Percentiles rank a stretch among this genome's conserved stretches.
phyloP scores from a whole-genome alignment of 768 basidiomycete species.

The Tylopilus rubrobrunneus region DNA sequence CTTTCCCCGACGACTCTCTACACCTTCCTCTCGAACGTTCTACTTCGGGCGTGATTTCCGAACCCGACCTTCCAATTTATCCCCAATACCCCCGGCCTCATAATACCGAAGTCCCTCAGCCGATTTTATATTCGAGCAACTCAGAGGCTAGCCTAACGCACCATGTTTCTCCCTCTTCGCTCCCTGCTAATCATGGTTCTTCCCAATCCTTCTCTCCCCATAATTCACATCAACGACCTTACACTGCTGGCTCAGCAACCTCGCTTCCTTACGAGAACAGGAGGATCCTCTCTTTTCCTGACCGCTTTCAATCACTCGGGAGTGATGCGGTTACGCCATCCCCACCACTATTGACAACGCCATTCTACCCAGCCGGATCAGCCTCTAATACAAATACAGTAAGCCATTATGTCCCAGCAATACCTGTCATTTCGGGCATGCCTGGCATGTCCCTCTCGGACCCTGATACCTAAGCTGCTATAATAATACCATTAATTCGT shows the following conservation, averaged over 20 bases:
- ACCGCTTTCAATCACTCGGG: constrained; percentile 5
- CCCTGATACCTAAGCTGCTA: constrained; percentile 2
- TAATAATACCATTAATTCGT: neutral
- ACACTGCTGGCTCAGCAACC: constrained; percentile 19
- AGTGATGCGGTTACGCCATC: constrained; percentile 14
- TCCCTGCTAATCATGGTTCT: constrained; percentile 4
- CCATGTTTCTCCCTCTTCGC: constrained; percentile 8
- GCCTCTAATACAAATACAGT: constrained; percentile 3
- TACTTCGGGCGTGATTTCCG: constrained; percentile 5
- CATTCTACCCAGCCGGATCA: constrained; percentile 28
- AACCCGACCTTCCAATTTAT: constrained; percentile 11
- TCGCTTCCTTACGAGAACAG: constrained; percentile 14
- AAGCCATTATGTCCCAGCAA: constrained; percentile 6
- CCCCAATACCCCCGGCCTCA: constrained; percentile 14
- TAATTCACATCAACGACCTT: constrained; percentile 12
- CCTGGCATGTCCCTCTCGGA: constrained; percentile 17
- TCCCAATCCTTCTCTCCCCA: constrained; percentile 8
- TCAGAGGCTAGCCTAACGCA: constrained; percentile 7
- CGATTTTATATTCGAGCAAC: constrained; percentile 17
- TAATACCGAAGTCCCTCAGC: constrained; percentile 4
- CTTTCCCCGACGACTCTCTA: constrained; percentile 10
- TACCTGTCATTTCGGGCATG: constrained; percentile 13
- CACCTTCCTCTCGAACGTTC: constrained; percentile 9
- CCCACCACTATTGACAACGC: constrained; percentile 26
- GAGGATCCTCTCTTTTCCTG: constrained; percentile 11